Evolutionary conservation across 768 basidiomycete species (phyloP).

Genomic region (Amanita polypyramis): DNA sequence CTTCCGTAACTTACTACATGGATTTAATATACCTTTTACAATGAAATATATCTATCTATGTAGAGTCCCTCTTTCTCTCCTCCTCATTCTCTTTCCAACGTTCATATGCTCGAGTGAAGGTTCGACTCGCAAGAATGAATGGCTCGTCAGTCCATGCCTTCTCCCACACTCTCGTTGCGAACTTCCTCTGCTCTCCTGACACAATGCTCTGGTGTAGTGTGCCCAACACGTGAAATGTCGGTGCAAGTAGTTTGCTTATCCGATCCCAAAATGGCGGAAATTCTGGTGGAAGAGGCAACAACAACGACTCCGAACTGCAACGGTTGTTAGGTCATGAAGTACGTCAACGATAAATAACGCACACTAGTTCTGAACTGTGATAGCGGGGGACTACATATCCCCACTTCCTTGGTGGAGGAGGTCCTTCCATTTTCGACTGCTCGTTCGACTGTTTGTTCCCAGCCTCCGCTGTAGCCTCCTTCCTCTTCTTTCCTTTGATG

Average conservation of each 20-base stretch:
- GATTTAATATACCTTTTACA: not conserved
- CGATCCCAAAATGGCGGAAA: constrained; percentile 41
- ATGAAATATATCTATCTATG: constrained; percentile 10
- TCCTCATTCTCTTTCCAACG: constrained; percentile 40
- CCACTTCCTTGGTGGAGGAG: constrained; percentile 20
- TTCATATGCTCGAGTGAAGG: constrained; percentile 29
- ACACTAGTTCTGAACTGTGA: constrained; percentile 30
- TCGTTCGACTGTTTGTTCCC: constrained; percentile 21
- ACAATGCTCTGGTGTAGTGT: constrained; percentile 43
- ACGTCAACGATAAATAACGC: constrained; percentile 11
- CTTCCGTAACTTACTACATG: not conserved
- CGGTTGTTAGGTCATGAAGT: not conserved
- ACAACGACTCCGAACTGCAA: constrained; percentile 37
- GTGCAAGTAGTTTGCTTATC: constrained; percentile 45
- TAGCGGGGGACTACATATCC: constrained; percentile 30
- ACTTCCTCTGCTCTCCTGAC: constrained; percentile 47
- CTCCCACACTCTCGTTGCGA: constrained; percentile 50
- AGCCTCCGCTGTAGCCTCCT: constrained; percentile 32
- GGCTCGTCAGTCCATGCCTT: constrained; percentile 59
- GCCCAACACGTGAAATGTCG: constrained; percentile 39
- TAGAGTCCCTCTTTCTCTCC: constrained; percentile 25
- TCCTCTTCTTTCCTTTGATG: constrained; percentile 26
- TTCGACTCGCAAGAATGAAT: constrained; percentile 32
- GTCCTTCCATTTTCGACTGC: constrained; percentile 12
- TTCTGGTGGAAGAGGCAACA: constrained; percentile 50